These are phyloP conservation scores for Yarrowia deformans DNA, from an alignment of 805 yeast genomes.

Conservation along the genomic window DNA sequence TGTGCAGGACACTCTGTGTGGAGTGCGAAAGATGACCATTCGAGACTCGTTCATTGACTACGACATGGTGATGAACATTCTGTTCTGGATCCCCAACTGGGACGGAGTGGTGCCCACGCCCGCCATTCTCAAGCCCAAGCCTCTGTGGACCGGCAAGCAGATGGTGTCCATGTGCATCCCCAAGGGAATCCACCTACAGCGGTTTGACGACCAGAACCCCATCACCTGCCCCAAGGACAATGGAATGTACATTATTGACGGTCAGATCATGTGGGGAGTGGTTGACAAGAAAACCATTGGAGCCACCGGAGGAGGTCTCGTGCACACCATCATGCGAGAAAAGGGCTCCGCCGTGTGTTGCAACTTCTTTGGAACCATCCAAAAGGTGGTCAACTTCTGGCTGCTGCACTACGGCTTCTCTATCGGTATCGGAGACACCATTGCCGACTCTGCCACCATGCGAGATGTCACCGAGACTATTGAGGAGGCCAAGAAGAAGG, in stretches of 20 bases:
- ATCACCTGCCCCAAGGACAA: conserved; percentile 85
- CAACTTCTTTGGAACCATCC: conserved; percentile 86
- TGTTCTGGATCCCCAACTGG: conserved; percentile 99
- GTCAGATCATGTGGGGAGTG: conserved; percentile 96
- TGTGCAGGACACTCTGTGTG: conserved; percentile 98
- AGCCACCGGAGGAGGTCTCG: conserved; percentile 96
- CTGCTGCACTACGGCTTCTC: conserved; percentile 95
- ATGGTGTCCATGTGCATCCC: conserved; percentile 92
- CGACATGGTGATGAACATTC: conserved; percentile 94
- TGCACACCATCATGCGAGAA: conserved; percentile 97
- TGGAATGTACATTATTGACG: conserved; percentile 95
- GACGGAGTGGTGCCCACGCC: conserved; percentile 98
- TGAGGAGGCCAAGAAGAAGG: conserved; percentile 90
- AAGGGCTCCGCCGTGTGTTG: conserved; percentile 94
- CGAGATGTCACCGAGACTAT: conserved; percentile 90
- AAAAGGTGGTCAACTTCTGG: conserved; percentile 97
- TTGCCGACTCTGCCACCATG: conserved; percentile 98
- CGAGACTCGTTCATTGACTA: conserved; percentile 88
- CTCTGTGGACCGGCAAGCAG: conserved; percentile 98
- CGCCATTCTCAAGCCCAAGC: conserved; percentile 91
- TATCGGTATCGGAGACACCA: conserved; percentile 99
- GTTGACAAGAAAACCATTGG: conserved; percentile 98
- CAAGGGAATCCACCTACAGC: conserved; percentile 90
- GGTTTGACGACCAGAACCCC: conserved; percentile 90
- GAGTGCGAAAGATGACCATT: conserved; percentile 92